Conservation (phyloP, 306 rosid species). For the Castanea sativa region DNA sequence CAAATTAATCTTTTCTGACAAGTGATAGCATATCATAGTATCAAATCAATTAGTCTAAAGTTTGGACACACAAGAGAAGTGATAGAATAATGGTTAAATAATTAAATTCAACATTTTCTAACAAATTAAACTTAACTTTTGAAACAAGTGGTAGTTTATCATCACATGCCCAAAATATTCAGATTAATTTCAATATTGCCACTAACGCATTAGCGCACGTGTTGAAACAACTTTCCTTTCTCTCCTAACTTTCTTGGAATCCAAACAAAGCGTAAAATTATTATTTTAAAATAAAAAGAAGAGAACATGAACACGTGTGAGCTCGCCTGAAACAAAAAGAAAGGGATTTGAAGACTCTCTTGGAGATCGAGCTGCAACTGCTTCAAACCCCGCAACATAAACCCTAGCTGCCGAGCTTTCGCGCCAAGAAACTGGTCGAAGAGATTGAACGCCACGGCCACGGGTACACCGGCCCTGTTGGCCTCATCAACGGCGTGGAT, state of each 20-base stretch:
- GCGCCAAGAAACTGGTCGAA: slow-evolving; percentile 80
- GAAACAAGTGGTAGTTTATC: too few relatives aligned
- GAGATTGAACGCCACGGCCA: slow-evolving; percentile 83
- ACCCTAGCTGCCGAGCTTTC: slow-evolving; percentile 86
- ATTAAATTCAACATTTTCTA: too few relatives aligned
- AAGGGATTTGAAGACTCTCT: slow-evolving; percentile 58
- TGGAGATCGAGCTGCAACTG: slow-evolving; percentile 46
- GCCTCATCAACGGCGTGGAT: slow-evolving; percentile 82
- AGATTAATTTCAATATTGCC: too few relatives aligned
- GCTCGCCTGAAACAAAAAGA: slow-evolving; percentile 67
- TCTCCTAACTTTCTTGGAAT: background rate
- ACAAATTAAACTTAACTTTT: too few relatives aligned
- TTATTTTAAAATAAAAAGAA: background rate
- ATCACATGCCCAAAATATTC: too few relatives aligned
- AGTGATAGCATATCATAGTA: too few relatives aligned
- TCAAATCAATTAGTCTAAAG: too few relatives aligned
- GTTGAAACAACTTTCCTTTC: background rate
- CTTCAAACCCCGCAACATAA: slow-evolving; percentile 76
- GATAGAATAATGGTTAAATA: too few relatives aligned
- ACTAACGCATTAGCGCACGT: too few relatives aligned
- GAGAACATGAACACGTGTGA: background rate
- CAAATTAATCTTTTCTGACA: too few relatives aligned
- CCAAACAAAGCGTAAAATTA: background rate
- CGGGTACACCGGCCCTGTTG: slow-evolving; percentile 59
- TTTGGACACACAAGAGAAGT: too few relatives aligned